phyloP scores from a whole-genome alignment of 352 stramenopile genomes.

The Aphanomyces euteiches region DNA sequence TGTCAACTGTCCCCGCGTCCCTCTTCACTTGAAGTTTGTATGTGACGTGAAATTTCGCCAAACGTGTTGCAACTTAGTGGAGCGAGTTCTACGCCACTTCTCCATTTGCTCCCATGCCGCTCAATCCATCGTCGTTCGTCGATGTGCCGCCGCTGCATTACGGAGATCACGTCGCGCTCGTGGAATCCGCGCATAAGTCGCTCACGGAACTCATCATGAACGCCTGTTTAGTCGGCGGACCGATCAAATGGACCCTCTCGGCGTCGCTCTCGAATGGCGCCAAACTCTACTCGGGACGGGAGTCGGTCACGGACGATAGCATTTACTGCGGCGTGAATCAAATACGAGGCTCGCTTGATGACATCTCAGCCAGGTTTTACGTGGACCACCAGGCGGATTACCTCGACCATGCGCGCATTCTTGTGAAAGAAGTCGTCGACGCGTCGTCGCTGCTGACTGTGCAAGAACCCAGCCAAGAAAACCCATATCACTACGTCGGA shows the following conservation, averaged over 20 bases:
- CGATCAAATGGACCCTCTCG: conserved; percentile 2
- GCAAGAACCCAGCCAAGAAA: too few relatives aligned
- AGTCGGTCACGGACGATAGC: conserved; percentile 1
- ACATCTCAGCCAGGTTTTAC: not conserved
- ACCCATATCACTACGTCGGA: conserved; percentile 6
- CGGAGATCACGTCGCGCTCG: not conserved
- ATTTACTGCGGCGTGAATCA: conserved; percentile 8
- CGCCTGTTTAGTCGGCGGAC: not conserved
- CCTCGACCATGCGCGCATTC: not conserved
- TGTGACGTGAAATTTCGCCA: too few relatives aligned
- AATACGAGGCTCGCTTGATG: not conserved
- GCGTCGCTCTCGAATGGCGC: not conserved
- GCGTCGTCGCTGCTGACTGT: not conserved
- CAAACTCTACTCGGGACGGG: not conserved
- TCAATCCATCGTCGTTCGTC: not conserved
- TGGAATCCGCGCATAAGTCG: conserved; percentile 2
- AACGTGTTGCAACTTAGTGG: too few relatives aligned
- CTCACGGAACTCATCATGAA: conserved; percentile 11
- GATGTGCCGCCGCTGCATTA: not conserved
- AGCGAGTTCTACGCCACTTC: too few relatives aligned
- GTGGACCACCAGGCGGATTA: not conserved
- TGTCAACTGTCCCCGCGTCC: too few relatives aligned
- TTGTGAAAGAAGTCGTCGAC: not conserved
- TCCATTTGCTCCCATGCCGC: too few relatives aligned
- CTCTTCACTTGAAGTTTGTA: too few relatives aligned